Base-by-base conservation (phyloP, 352 stramenopile genomes). In the Phytopythium delawarense region DNA sequence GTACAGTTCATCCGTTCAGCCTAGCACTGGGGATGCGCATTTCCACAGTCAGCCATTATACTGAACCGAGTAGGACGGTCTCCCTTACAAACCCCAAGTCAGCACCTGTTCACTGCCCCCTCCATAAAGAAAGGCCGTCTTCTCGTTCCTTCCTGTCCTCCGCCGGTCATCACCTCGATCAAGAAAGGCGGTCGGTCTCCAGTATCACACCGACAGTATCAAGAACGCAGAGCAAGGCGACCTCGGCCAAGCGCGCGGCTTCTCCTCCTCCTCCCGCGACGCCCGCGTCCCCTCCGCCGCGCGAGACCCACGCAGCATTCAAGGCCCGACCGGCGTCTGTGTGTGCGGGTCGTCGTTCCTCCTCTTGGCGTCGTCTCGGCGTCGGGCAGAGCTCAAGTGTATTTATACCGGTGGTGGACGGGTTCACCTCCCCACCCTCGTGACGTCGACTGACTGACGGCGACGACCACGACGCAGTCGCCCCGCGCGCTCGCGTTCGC, bases 381-480 rank as follows among this genome's bases (percentile, higher is more conserved):
- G 42, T 25, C 5, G 18, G 21, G 20, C 7, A 5, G 18, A 4
- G 42, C 30, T 1, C 45, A n/a, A 18, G 20, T 32, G 18, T 51
- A 32, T 51, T 52, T 52, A n/a, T 52, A 52, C 46, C 46, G 46
- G 46, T n/a, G 46, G 46, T 52, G 46, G 46, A 52, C 23, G 45
- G 23, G 5, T 28, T 52, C 46, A n/a, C 12, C 11, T 18, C 42
- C 18, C 35, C 35, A 40, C 35, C 35, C 12, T 15, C 12, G 35
- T 40, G 35, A 15, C 35, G 9, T 15, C 35, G 35, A 40, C 6
- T 49, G 42, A 49, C 42, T 5, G 21, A 11, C 42, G 21, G 20
- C 42, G 42, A 23, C 42, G 20, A 6, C 42, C 42, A 32, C 21
- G 49, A 1, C 37, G 25, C 49, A 5, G 49, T 37, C 49, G 49